phyloP scores from a whole-genome alignment of 768 basidiomycete species.

The Podaxis sp. region DNA sequence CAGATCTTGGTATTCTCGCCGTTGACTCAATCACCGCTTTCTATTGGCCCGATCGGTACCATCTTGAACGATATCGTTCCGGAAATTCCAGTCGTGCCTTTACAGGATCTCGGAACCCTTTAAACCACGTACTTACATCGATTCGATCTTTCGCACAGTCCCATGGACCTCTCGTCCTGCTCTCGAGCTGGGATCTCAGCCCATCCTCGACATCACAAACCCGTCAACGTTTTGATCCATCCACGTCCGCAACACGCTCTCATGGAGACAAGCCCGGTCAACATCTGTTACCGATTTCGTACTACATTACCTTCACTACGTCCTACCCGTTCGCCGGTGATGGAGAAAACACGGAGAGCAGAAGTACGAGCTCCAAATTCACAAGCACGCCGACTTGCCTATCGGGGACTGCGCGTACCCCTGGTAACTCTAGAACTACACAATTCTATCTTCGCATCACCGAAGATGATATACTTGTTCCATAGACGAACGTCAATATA shows the following conservation, averaged over 20 bases:
- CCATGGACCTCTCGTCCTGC: constrained; percentile 16
- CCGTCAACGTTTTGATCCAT: not conserved
- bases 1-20: constrained; percentile 64
- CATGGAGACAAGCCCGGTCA: not conserved
- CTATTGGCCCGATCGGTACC: constrained; percentile 76
- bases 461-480: constrained; percentile 7
- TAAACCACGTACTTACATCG: constrained; percentile 46
- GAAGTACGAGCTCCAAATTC: not conserved
- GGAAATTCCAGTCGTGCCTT: constrained; percentile 14
- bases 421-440: constrained; percentile 4
- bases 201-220: constrained; percentile 10
- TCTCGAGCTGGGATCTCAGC: constrained; percentile 19
- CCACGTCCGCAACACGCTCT: not conserved
- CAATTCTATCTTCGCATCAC: constrained; percentile 10
- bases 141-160: constrained; percentile 25
- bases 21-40: constrained; percentile 78
- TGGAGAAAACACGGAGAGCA: not conserved
- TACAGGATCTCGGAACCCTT: constrained; percentile 19
- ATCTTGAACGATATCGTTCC: constrained; percentile 50
- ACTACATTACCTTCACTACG: not conserved
- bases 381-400: not conserved
- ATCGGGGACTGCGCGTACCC: constrained; percentile 5
- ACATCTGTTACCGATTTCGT: not conserved
- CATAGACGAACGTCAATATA: not conserved
- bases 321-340: not conserved